Conservation (phyloP, 2,329 filamentous ascomycete genomes). For the Aspergillus alliaceus region DNA sequence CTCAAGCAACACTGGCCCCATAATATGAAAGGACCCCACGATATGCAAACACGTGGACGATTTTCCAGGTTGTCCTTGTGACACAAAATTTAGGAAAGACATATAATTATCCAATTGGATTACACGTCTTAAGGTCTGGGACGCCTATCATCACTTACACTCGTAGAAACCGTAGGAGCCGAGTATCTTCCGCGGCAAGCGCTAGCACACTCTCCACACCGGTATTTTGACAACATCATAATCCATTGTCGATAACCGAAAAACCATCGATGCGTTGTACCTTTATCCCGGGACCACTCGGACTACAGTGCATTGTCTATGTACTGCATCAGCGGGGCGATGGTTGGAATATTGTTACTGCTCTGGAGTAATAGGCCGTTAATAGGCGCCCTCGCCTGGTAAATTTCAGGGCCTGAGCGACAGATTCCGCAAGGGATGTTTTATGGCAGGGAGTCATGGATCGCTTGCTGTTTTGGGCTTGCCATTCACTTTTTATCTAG, state of each 20-base stretch:
- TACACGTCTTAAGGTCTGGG: background rate
- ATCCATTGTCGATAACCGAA: slow-evolving; percentile 9
- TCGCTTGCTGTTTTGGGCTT: background rate
- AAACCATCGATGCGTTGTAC: background rate
- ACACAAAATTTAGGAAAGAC: background rate
- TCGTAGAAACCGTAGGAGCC: background rate
- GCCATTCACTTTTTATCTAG: background rate
- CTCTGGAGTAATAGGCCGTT: slow-evolving; percentile 4
- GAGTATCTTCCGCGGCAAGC: background rate
- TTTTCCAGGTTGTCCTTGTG: slow-evolving; percentile 1
- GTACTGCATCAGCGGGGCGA: slow-evolving; percentile 7
- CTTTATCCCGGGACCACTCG: background rate
- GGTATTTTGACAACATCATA: background rate
- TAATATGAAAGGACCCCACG: background rate
- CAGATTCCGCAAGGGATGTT: background rate
- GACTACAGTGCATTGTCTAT: slow-evolving; percentile 1
- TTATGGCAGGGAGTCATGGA: background rate
- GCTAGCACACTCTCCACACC: slow-evolving; percentile 1
- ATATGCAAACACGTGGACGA: slow-evolving; percentile 1
- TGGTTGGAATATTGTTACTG: slow-evolving; percentile 7
- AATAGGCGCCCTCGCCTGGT: background rate
- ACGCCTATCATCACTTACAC: background rate
- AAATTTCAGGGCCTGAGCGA: background rate
- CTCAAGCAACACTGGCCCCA: background rate
- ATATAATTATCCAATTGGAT: background rate